phyloP scores from a whole-genome alignment of 139 green algal genomes.

The Eudorina sp. region DNA sequence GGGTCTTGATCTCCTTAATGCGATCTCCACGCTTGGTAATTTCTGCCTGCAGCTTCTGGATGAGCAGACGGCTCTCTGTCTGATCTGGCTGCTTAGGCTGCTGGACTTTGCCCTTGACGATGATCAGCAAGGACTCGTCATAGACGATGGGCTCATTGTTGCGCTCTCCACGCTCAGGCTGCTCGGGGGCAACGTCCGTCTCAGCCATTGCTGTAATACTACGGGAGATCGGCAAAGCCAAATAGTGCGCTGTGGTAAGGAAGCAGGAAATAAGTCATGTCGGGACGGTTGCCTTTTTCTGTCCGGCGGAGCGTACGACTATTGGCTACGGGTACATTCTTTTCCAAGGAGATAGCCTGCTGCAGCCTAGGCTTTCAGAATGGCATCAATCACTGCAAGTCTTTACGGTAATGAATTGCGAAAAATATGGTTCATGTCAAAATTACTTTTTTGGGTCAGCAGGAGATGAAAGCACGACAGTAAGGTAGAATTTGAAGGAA shows the following conservation, averaged over 20 bases:
- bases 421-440: too few species aligned
- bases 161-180: conserved; percentile 9
- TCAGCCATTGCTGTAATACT: conserved; percentile 28
- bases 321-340: background rate
- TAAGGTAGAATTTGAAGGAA: too few species aligned
- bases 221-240: background rate
- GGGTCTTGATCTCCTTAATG: conserved; percentile 73
- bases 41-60: conserved; percentile 69
- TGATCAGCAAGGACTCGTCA: conserved; percentile 58
- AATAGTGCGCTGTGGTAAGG: background rate
- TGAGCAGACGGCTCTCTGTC: conserved; percentile 62
- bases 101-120: conserved; percentile 60
- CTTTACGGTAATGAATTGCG: too few species aligned
- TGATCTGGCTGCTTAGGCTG: conserved; percentile 64
- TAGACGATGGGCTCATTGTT: conserved; percentile 43
- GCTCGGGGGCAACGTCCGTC: conserved; percentile 12
- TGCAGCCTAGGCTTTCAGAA: too few species aligned
- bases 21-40: conserved; percentile 64
- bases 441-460: too few species aligned
- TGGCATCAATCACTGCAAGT: too few species aligned
- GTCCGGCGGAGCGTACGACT: too few species aligned
- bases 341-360: too few species aligned
- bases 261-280: background rate
- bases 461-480: too few species aligned
- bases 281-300: too few species aligned